Evolutionary conservation across 495 filamentous ascomycete species (phyloP).

Genomic region (Thermothielavioides terrestris): DNA sequence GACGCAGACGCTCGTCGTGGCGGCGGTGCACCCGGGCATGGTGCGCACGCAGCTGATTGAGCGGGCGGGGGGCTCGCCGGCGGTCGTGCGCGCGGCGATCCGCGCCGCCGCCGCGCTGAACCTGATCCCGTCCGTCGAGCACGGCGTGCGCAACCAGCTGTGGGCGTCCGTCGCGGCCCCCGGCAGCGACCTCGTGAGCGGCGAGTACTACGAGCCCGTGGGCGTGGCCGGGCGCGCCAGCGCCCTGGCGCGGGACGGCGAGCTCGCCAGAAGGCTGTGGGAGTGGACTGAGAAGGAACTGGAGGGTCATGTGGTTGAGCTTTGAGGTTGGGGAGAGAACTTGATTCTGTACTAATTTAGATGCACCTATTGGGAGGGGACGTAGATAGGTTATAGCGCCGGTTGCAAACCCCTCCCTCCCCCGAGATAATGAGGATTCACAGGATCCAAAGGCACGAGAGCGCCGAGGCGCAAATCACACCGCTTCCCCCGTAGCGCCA

Average conservation of each 20-base stretch:
- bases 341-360: too few relatives aligned
- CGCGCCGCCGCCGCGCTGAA: neutral
- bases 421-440: too few relatives aligned
- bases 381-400: too few relatives aligned
- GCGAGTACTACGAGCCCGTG: slow-evolving; percentile 14
- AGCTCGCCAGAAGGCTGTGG: neutral
- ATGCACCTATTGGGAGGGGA: too few relatives aligned
- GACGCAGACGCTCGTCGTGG: slow-evolving; percentile 42
- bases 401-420: too few relatives aligned
- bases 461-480: too few relatives aligned
- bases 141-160: slow-evolving; percentile 51
- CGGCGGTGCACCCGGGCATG: slow-evolving; percentile 57
- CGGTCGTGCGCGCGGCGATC: neutral
- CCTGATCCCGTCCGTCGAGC: slow-evolving; percentile 16
- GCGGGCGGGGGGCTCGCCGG: neutral
- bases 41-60: slow-evolving; percentile 45
- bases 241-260: neutral
- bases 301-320: neutral
- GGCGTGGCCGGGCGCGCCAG: neutral
- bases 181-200: slow-evolving; percentile 35
- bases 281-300: neutral
- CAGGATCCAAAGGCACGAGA: too few relatives aligned
- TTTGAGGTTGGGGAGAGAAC: too few relatives aligned
- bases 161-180: slow-evolving; percentile 48
- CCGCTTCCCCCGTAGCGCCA: too few relatives aligned